phyloP scores from a whole-genome alignment of 345 rosid species.

The Brassica rapa region DNA sequence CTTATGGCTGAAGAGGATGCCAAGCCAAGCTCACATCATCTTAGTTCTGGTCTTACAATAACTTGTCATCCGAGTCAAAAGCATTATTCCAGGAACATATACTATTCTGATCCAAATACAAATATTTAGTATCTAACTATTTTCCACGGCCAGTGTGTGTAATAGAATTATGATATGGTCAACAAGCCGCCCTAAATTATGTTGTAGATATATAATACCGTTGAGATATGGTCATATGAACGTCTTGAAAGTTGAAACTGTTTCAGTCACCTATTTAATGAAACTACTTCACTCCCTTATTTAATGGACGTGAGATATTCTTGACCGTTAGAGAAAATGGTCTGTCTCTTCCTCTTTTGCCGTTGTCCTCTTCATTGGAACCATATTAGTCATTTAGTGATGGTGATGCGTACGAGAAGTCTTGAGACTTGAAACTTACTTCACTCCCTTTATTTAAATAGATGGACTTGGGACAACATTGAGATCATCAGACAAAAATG shows the following conservation, averaged over 20 bases:
- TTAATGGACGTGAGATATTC: neutral
- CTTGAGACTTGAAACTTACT: neutral
- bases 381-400: neutral
- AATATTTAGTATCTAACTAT: neutral
- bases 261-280: neutral
- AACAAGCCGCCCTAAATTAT: neutral
- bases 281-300: neutral
- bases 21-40: neutral
- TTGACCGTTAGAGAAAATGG: neutral
- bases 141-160: neutral
- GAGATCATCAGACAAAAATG: neutral
- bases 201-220: neutral
- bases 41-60: neutral
- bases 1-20: neutral
- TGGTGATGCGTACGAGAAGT: neutral
- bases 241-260: neutral
- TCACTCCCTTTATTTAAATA: neutral
- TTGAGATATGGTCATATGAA: neutral
- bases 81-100: neutral
- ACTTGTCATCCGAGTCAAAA: neutral
- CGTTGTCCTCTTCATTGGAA: neutral
- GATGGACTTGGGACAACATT: neutral
- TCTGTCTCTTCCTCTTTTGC: neutral
- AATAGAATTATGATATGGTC: neutral
- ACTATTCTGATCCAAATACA: neutral